Evolutionary conservation across 208 protist species (phyloP), one percentile per base, ranked within the genome.

Genomic region (Leptomonas pyrrhocoris): DNA sequence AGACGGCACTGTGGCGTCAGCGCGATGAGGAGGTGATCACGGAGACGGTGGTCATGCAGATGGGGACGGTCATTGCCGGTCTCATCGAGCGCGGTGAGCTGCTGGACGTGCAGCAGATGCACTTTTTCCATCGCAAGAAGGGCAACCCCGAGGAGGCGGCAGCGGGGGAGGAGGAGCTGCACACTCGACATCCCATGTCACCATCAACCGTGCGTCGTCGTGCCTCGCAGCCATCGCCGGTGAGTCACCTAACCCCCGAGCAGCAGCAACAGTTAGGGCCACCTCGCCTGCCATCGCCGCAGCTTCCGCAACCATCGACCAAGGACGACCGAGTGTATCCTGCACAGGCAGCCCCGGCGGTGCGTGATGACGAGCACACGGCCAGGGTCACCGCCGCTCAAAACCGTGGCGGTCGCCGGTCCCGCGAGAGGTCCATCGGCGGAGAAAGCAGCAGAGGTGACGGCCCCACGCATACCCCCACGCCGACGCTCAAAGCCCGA

Each of bases 1-100:
- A 89, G 57, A 64, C 83, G 5, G 78, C 72, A 46, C 38, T 94
- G 40, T 94, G 85, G 86, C 79, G 85, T 31, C 89, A 92, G 68
- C 70, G 86, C 9, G 86, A 94, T 62, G 78, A 89, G 64, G 69
- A 83, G 58, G 61, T 88, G 40, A 83, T 90, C 56, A 85, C 85
- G 13, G 85, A 94, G 73, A 92, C 89, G 16, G 83, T 90, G 55
- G 70, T 85, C 25, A 62, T 86, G 45, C 68, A 79, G 53, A 55
- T 94, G 21, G 54, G 70, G 16, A 54, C 49, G 8, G 59, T 75
- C 40, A 36, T 89, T 13, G 73, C 80, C 8, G 30, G 50, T 2
- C 54, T 77, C 9, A 69, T 89, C 19, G 80, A 83, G 23, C 59
- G 66, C 3, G 84, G 84, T 2, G 79, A 86, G 59, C 56, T 89